A percentile compares a stretch with the other conserved stretches of the same genome.
Conservation (phyloP, 192 early-diverging fungal genomes). For the Phycomyces nitens region DNA sequence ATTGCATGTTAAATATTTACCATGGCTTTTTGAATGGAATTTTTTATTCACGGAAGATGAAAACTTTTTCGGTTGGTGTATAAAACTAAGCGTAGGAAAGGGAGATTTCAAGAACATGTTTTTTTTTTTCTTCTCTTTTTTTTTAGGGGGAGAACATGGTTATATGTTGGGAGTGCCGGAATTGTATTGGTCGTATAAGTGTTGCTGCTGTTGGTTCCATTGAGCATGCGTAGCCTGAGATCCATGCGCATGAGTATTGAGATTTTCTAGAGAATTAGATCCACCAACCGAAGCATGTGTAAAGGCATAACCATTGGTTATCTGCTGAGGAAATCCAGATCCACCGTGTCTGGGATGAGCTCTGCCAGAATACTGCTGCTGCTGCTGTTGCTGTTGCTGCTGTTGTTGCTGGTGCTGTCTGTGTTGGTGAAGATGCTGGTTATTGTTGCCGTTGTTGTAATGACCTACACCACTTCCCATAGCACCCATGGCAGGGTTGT, state of each 20-base stretch:
- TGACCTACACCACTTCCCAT: conserved; percentile 9
- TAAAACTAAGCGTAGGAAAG: no score
- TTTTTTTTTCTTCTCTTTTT: background rate
- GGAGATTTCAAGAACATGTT: background rate
- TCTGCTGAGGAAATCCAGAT: conserved; percentile 10
- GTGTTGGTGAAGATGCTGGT: conserved; percentile 30
- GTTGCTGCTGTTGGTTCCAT: conserved; percentile 27
- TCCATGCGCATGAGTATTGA: conserved; percentile 20
- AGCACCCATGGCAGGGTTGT: conserved; percentile 28
- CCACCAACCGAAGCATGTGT: background rate
- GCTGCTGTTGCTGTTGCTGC: conserved; percentile 1
- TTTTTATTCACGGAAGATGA: no score
- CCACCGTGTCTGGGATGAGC: conserved; percentile 6
- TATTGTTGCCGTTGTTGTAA: conserved; percentile 6
- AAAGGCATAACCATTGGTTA: conserved; percentile 21
- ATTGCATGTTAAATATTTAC: no score
- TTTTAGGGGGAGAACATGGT: background rate
- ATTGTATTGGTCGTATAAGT: conserved; percentile 31
- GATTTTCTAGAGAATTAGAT: conserved; percentile 9
- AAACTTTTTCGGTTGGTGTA: no score
- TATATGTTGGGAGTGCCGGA: conserved; percentile 17
- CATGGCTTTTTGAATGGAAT: no score
- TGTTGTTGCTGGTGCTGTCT: conserved; percentile 36
- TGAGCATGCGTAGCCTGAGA: conserved; percentile 17
- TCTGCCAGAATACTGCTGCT: conserved; percentile 1